Conservation (phyloP, 208 protist genomes). For the Leishmania tarentolae region DNA sequence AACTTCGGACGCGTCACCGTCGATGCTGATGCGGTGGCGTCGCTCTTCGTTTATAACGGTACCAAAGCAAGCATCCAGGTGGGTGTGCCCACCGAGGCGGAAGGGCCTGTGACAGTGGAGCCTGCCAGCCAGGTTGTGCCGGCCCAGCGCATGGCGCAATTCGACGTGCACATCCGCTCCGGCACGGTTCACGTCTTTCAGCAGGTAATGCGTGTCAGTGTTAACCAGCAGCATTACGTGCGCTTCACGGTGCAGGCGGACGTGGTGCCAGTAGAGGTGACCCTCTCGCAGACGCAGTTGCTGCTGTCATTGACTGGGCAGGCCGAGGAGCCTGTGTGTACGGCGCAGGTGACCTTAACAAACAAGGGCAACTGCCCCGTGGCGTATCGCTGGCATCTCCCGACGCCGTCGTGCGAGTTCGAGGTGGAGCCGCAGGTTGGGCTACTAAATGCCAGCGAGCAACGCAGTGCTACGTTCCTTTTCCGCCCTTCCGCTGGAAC, state of each 20-base stretch:
- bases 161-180: conserved; percentile 87
- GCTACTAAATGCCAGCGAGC: conserved; percentile 67
- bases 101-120: conserved; percentile 58
- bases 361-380: conserved; percentile 89
- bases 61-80: conserved; percentile 77
- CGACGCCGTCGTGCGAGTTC: conserved; percentile 51
- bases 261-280: conserved; percentile 91
- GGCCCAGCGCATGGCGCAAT: conserved; percentile 85
- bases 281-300: conserved; percentile 82
- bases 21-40: conserved; percentile 63
- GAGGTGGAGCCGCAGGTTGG: conserved; percentile 61
- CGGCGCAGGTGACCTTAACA: conserved; percentile 56
- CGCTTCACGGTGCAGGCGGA: conserved; percentile 90
- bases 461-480: conserved; percentile 53
- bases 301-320: conserved; percentile 77
- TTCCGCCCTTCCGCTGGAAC: conserved; percentile 72
- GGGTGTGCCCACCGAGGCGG: conserved; percentile 73
- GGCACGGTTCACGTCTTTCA: conserved; percentile 67
- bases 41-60: conserved; percentile 93
- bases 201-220: conserved; percentile 84
- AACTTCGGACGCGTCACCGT: conserved; percentile 93
- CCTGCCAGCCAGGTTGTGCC: conserved; percentile 92
- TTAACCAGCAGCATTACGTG: conserved; percentile 90
- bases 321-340: conserved; percentile 72
- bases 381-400: conserved; percentile 72